These are phyloP conservation scores for Exophiala alcalophila DNA, from an alignment of 2,329 filamentous ascomycete genomes.

Conservation along the genomic window DNA sequence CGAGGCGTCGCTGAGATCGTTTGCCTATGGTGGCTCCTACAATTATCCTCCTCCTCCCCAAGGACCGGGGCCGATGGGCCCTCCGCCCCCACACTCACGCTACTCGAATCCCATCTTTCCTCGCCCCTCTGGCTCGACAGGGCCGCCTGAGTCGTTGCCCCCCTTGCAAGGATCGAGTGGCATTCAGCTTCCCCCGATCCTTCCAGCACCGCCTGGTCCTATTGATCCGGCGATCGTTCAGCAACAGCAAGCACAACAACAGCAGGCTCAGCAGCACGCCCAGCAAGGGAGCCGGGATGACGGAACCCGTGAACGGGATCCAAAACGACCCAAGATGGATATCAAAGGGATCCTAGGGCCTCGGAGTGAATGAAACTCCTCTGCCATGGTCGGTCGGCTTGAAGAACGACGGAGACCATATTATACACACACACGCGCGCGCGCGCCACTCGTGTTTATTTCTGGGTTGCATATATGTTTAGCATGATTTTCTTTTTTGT, in stretches of 20 bases:
- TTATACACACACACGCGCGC: no score
- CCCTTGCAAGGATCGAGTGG: conserved; percentile 11
- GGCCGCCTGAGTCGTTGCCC: conserved; percentile 12
- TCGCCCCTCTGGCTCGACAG: conserved; percentile 6
- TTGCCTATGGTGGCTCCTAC: conserved; percentile 17
- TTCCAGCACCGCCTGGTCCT: conserved; percentile 17
- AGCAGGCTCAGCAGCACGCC: conserved; percentile 7
- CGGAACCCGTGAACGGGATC: conserved; percentile 24
- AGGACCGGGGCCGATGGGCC: conserved; percentile 14
- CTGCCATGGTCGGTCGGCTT: no score
- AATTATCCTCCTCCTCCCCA: conserved; percentile 18
- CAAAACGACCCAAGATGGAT: conserved; percentile 32
- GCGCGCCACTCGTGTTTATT: no score
- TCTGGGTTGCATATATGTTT: conserved; percentile 5
- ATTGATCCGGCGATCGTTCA: conserved; percentile 30
- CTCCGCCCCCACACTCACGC: conserved; percentile 1
- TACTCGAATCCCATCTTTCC: conserved; percentile 26
- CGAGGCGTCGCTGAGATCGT: conserved; percentile 9
- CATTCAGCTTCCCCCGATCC: conserved; percentile 31
- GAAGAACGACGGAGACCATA: no score
- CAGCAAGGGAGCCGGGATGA: conserved; percentile 14
- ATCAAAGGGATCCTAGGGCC: conserved; percentile 30
- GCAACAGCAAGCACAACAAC: conserved; percentile 13
- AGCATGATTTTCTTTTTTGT: conserved; percentile 7
- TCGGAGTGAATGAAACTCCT: conserved; percentile 20